Base-by-base conservation (phyloP, 345 rosid genomes). In the Eucalyptus shirleyi region DNA sequence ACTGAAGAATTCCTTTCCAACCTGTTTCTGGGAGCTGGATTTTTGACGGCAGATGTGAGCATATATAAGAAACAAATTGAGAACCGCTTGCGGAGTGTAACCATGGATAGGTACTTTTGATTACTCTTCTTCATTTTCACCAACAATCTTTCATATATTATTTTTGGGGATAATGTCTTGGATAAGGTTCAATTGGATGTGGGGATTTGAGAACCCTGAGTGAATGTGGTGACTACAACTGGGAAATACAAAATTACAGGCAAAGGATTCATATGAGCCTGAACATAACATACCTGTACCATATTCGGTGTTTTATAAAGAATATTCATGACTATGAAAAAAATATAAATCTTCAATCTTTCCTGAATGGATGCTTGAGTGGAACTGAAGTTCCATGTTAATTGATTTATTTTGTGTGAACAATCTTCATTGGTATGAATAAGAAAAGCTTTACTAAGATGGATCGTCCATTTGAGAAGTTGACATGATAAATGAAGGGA, bases 11-110 rank as follows among this genome's bases (percentile, higher is more conserved):
- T 93, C 88, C 86, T 93, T 80, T 91, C 91, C 77, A 92, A 77
- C 60, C 87, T 91, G 50, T 92, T 93, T 89, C 72, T 90, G 56
- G 88, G 88, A 87, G 92, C 94, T 87, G 93, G 92, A 85, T 93
- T 93, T 87, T 56, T 72, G 10, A 91, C 90, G 30, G 83, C 89
- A 50, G 90, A 90, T 89, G 60, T 93, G 67, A 90, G 59, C 87
- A 87, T 82, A 44, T 89, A 90, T 80, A 62, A 89, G 90, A 92
- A 90, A 87, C 90, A 91, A 60, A 88, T 93, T 45, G 86, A 91
- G 89, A 93, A 92, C 45, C 86, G 50, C 86, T 90, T 83, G 21
- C 87, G 81, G 62, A 85, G 87, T 90, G 88, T 92, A 53, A 86
- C 81, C 62, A 92, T 93, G 93, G 91, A 93, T 67, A 86, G 91